Evolutionary conservation across 2,329 filamentous ascomycete species (phyloP).

Genomic region (Karstenula rhodostoma): DNA sequence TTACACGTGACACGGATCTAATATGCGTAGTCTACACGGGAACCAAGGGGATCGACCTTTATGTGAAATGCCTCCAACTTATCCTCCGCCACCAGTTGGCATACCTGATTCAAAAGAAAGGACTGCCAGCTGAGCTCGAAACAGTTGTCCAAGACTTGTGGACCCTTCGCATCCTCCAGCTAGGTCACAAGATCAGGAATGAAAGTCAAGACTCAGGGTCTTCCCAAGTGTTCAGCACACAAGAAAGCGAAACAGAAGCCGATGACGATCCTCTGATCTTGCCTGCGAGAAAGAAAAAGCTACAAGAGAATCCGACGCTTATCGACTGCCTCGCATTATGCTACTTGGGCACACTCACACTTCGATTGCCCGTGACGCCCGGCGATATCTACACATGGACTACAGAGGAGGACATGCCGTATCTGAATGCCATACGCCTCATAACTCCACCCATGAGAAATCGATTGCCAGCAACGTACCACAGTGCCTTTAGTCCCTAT

Average conservation of each 20-base stretch:
- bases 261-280: conserved; percentile 40
- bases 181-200: conserved; percentile 56
- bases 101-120: conserved; percentile 73
- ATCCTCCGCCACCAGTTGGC: conserved; percentile 82
- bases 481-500: conserved; percentile 64
- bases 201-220: conserved; percentile 44
- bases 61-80: conserved; percentile 83
- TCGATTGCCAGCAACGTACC: conserved; percentile 69
- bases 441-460: conserved; percentile 72
- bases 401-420: conserved; percentile 73
- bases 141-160: conserved; percentile 84
- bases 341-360: conserved; percentile 78
- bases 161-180: conserved; percentile 73
- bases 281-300: conserved; percentile 54
- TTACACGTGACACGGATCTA: background rate
- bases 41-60: conserved; percentile 75
- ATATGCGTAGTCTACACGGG: conserved; percentile 65
- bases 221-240: conserved; percentile 66
- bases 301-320: conserved; percentile 67
- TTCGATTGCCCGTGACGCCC: conserved; percentile 78
- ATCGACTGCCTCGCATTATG: conserved; percentile 79
- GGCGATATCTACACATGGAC: conserved; percentile 76
- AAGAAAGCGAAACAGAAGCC: conserved; percentile 56
- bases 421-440: conserved; percentile 66
- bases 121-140: conserved; percentile 77